Evolutionary conservation across 2,329 filamentous ascomycete genomes (phyloP).

Genomic region (Davidsoniella eucalypti): DNA sequence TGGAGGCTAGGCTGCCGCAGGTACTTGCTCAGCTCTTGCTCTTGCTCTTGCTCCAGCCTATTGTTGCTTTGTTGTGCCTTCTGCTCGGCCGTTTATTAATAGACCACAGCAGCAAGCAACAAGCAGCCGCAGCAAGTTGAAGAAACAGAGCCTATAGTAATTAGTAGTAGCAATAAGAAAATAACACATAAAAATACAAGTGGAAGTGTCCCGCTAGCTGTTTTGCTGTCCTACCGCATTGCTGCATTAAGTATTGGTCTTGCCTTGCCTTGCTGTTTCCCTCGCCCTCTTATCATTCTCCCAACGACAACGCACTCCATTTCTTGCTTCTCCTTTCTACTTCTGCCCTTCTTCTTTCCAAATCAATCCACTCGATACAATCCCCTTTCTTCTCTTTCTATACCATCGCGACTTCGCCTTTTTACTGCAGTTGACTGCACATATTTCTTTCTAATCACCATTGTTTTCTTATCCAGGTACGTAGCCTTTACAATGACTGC

Average conservation of each 20-base stretch:
- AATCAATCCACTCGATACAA: neutral
- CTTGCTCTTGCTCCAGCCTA: neutral
- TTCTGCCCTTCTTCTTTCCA: neutral
- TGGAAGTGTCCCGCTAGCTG: too few relatives aligned
- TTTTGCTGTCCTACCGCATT: neutral
- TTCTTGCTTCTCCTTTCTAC: slow-evolving; percentile 4
- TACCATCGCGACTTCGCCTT: slow-evolving; percentile 8
- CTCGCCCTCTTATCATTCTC: slow-evolving; percentile 3
- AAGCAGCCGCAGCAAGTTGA: neutral
- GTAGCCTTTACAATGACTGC: neutral
- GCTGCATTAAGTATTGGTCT: neutral
- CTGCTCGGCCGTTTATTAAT: neutral
- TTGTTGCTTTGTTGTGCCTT: neutral
- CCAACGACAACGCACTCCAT: slow-evolving; percentile 5
- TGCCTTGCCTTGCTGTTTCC: slow-evolving; percentile 2
- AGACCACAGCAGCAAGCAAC: neutral
- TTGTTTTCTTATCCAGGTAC: slow-evolving; percentile 11
- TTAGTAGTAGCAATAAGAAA: too few relatives aligned
- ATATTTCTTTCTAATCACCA: slow-evolving; percentile 12
- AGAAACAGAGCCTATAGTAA: neutral
- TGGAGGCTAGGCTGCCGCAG: too few relatives aligned
- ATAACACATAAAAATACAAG: neutral
- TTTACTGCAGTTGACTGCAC: slow-evolving; percentile 12
- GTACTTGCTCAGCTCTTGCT: too few relatives aligned
- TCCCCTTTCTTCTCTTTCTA: slow-evolving; percentile 5